Evolutionary conservation across 441 rosid genomes (phyloP).

Genomic region (Capsella rubella): DNA sequence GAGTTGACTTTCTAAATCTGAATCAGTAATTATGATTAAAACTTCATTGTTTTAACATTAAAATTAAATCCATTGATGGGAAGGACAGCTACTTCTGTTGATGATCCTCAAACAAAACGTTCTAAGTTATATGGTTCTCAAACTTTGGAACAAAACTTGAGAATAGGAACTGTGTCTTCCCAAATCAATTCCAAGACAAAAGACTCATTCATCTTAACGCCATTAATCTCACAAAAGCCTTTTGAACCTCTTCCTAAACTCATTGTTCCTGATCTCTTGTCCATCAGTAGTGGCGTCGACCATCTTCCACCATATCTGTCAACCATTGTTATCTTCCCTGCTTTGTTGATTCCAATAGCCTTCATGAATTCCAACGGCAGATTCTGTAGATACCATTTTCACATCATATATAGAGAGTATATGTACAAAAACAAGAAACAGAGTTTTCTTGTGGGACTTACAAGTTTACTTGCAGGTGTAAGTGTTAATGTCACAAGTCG

Average conservation of each 20-base stretch:
- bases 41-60: not conserved
- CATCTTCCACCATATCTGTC: slow-evolving; percentile 20
- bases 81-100: not conserved
- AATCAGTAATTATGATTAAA: not conserved
- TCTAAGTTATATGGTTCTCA: not conserved
- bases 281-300: slow-evolving; percentile 14
- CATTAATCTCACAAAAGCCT: slow-evolving; percentile 29
- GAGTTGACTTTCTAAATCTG: not conserved
- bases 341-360: slow-evolving; percentile 6
- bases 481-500: slow-evolving; percentile 21
- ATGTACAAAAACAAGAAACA: not conserved
- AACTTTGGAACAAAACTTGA: slow-evolving; percentile 28
- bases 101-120: not conserved
- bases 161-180: slow-evolving; percentile 27
- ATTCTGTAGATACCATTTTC: slow-evolving; percentile 22
- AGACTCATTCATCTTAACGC: slow-evolving; percentile 8
- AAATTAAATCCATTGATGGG: not conserved
- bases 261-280: slow-evolving; percentile 8
- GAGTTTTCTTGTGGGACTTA: slow-evolving; percentile 23
- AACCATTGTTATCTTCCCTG: slow-evolving; percentile 19
- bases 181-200: slow-evolving; percentile 36
- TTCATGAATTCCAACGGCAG: slow-evolving; percentile 24
- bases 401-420: not conserved
- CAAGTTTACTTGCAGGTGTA: slow-evolving; percentile 3
- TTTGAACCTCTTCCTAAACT: slow-evolving; percentile 11